phyloP scores from a whole-genome alignment of 2,329 filamentous ascomycete species.

The Pseudopyricularia javanii region DNA sequence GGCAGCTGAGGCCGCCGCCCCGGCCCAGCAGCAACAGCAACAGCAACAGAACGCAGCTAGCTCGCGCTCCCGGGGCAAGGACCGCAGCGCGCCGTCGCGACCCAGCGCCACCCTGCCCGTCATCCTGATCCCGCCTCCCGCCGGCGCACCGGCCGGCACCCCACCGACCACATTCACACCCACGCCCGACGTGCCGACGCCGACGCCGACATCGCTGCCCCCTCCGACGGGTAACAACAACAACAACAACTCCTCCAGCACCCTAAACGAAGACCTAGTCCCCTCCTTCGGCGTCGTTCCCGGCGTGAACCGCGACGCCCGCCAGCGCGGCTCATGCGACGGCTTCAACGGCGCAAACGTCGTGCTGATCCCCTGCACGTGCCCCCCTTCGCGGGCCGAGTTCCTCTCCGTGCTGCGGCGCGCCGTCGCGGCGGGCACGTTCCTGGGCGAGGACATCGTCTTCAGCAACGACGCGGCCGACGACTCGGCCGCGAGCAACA shows the following conservation, averaged over 20 bases:
- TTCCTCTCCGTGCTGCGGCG: conserved; percentile 6
- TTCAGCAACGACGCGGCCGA: conserved; percentile 8
- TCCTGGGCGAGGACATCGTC: conserved; percentile 4
- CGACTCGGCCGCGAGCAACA: conserved; percentile 5
- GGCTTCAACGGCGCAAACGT: conserved; percentile 5
- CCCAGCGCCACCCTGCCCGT: background rate
- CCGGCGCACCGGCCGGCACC: background rate
- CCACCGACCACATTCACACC: background rate
- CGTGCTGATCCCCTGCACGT: conserved; percentile 9
- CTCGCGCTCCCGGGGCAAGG: too few relatives aligned
- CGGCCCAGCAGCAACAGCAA: background rate
- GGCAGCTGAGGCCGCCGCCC: too few relatives aligned
- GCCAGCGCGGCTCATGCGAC: conserved; percentile 6
- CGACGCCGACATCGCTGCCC: background rate
- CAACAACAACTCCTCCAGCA: background rate
- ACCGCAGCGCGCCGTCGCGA: too few relatives aligned
- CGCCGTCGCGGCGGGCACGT: conserved; percentile 5
- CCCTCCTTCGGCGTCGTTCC: conserved; percentile 3
- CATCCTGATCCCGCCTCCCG: background rate
- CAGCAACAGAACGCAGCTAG: background rate
- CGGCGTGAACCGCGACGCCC: background rate
- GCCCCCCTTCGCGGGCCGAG: conserved; percentile 6
- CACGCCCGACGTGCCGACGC: background rate
- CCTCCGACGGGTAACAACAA: background rate
- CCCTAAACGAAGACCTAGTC: background rate